A percentile compares a stretch with the other conserved stretches of the same genome.
phyloP scores from a whole-genome alignment of 495 filamentous ascomycete genomes.

The Thermochaetoides thermophila region DNA sequence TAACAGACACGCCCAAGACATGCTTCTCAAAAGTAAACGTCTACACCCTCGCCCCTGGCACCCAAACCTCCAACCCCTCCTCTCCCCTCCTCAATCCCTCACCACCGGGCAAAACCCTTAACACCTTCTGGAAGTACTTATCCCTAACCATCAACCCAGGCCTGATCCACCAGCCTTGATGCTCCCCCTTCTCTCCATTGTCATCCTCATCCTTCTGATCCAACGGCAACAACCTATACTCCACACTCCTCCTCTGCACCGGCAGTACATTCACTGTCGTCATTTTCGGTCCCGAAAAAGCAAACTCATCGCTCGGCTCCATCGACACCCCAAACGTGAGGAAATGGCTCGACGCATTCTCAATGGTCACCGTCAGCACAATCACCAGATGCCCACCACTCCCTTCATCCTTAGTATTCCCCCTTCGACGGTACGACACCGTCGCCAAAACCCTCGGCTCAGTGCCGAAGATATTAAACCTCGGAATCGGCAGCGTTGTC shows the following conservation, averaged over 20 bases:
- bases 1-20: too few species aligned
- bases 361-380: slow-evolving; percentile 50
- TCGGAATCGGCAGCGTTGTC: slow-evolving; percentile 54
- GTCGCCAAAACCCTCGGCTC: slow-evolving; percentile 80
- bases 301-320: slow-evolving; percentile 86
- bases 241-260: slow-evolving; percentile 51
- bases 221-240: slow-evolving; percentile 52
- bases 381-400: slow-evolving; percentile 2
- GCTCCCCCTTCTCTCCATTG: slow-evolving; percentile 1
- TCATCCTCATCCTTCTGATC: not conserved
- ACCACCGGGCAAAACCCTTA: slow-evolving; percentile 49
- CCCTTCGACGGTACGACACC: slow-evolving; percentile 30
- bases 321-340: slow-evolving; percentile 82
- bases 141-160: slow-evolving; percentile 61
- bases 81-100: slow-evolving; percentile 63
- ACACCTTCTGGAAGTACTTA: slow-evolving; percentile 75
- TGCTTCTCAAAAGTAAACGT: too few species aligned
- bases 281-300: slow-evolving; percentile 79
- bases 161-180: slow-evolving; percentile 54
- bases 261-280: slow-evolving; percentile 64
- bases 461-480: slow-evolving; percentile 59
- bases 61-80: slow-evolving; percentile 57
- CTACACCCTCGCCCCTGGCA: slow-evolving; percentile 19
- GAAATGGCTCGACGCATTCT: slow-evolving; percentile 90
- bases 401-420: slow-evolving; percentile 2